phyloP scores from a whole-genome alignment of 495 filamentous ascomycete genomes.

The Daldinia loculata region DNA sequence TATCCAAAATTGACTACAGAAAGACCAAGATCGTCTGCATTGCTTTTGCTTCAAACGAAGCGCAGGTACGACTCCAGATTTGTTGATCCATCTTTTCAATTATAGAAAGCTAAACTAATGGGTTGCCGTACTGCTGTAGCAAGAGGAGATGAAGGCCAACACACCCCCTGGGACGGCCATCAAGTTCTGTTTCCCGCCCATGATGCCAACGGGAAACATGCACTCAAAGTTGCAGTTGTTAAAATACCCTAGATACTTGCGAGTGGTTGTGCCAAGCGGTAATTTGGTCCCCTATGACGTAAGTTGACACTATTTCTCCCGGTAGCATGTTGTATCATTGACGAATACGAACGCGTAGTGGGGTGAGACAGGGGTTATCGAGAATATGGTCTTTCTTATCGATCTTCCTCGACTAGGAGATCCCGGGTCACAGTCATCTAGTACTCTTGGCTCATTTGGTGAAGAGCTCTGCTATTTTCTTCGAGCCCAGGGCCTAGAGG shows the following conservation, averaged over 20 bases:
- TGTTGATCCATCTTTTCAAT: too few relatives aligned
- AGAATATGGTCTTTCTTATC: constrained; percentile 86
- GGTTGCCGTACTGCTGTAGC: constrained; percentile 43
- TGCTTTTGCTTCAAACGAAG: constrained; percentile 56
- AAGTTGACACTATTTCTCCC: background rate
- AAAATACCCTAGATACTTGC: constrained; percentile 71
- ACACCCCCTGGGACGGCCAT: constrained; percentile 52
- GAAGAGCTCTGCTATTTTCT: constrained; percentile 77
- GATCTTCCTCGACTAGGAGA: constrained; percentile 72
- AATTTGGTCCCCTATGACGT: constrained; percentile 78
- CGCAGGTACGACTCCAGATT: constrained; percentile 50
- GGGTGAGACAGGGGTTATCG: constrained; percentile 82
- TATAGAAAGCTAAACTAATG: constrained; percentile 5
- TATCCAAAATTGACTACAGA: constrained; percentile 52
- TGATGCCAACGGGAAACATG: constrained; percentile 66
- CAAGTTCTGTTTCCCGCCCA: constrained; percentile 81
- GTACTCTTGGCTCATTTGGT: constrained; percentile 67
- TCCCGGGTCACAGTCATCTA: constrained; percentile 36
- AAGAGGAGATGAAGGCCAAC: constrained; percentile 61
- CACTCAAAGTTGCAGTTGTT: constrained; percentile 90
- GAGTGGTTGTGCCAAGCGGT: constrained; percentile 81
- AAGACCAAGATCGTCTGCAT: constrained; percentile 55
- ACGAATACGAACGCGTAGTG: constrained; percentile 52
- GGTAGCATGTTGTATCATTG: background rate
- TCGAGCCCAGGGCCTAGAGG: constrained; percentile 69